Conservation (phyloP, 805 yeast species). For the Ascoidea rubescens region DNA sequence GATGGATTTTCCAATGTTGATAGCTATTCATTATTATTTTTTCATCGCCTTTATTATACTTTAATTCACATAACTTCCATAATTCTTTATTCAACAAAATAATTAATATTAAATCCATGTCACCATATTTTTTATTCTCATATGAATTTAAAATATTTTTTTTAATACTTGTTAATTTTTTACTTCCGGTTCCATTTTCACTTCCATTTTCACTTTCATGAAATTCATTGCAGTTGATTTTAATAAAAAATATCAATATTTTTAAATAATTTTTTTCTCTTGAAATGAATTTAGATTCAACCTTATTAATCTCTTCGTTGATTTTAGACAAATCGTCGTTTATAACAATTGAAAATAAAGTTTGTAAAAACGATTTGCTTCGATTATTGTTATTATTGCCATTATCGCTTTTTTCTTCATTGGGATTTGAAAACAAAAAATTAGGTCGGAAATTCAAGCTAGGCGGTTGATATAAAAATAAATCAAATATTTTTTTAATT, state of each 20-base stretch:
- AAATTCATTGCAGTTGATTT: too few relatives aligned
- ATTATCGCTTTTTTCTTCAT: too few relatives aligned
- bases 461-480: conserved; percentile 64
- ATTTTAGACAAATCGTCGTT: conserved; percentile 2
- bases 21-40: neutral
- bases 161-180: too few relatives aligned
- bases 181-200: too few relatives aligned
- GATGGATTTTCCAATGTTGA: too few relatives aligned
- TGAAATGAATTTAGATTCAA: neutral
- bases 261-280: neutral
- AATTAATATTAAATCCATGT: neutral
- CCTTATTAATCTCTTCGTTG: neutral
- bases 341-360: conserved; percentile 6
- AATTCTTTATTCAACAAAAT: neutral
- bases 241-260: too few relatives aligned
- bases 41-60: neutral
- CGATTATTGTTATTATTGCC: neutral
- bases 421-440: too few relatives aligned
- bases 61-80: neutral
- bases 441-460: neutral
- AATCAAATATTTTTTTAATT: conserved; percentile 64
- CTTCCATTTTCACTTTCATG: conserved; percentile 4
- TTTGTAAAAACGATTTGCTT: conserved; percentile 4
- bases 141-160: too few relatives aligned
- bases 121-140: neutral